Percentiles rank a stretch among this genome's conserved stretches.
phyloP scores from a whole-genome alignment of 495 filamentous ascomycete species.

The Penicillium taxi region DNA sequence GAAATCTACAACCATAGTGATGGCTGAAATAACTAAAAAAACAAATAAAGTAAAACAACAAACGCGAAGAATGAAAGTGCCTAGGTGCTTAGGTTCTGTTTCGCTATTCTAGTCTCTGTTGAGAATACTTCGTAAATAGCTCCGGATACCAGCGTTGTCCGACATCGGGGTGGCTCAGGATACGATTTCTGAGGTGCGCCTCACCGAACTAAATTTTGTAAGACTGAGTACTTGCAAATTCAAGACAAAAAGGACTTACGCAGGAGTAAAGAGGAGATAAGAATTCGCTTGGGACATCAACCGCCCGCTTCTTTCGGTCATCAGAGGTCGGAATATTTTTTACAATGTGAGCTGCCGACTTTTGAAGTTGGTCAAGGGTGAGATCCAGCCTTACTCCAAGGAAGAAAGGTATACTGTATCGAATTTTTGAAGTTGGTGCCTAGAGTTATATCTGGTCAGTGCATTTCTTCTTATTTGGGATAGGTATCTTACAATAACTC shows the following conservation, averaged over 20 bases:
- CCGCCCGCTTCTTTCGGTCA: conserved; percentile 29
- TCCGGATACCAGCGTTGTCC: conserved; percentile 80
- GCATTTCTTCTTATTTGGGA: background rate
- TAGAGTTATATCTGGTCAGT: background rate
- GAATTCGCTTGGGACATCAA: conserved; percentile 39
- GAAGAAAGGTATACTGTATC: conserved; percentile 86
- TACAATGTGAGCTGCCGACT: conserved; percentile 33
- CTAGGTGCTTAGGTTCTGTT: no score
- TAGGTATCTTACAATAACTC: conserved; percentile 45
- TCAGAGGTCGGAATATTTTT: conserved; percentile 27
- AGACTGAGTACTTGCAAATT: background rate
- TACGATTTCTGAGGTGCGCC: conserved; percentile 60
- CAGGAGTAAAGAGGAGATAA: conserved; percentile 35
- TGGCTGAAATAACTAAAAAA: no score
- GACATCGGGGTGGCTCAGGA: conserved; percentile 86
- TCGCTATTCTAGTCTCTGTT: conserved; percentile 18
- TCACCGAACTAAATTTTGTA: conserved; percentile 33
- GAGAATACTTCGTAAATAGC: conserved; percentile 44
- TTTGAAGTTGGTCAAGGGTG: conserved; percentile 49
- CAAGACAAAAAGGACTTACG: conserved; percentile 16
- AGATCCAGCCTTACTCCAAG: conserved; percentile 78
- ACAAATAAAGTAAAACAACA: no score
- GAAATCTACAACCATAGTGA: no score
- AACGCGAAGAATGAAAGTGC: no score
- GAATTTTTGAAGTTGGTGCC: conserved; percentile 39